These are phyloP conservation scores for Pythium grandisporangium DNA, from an alignment of 352 stramenopile species.

Conservation along the genomic window DNA sequence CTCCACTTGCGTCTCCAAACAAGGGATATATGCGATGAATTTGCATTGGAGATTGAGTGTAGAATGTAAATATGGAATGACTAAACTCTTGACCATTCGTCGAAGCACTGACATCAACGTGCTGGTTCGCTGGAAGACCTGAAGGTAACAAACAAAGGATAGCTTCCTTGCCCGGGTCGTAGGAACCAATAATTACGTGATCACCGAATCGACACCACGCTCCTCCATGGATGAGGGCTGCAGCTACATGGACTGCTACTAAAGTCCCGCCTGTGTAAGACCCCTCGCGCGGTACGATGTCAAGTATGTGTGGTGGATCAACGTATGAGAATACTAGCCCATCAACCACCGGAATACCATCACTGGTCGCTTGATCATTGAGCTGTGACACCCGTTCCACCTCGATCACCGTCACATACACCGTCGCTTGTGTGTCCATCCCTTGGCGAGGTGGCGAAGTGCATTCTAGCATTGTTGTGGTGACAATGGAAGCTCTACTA, in stretches of 20 bases:
- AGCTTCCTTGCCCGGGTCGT: background rate
- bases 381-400: too few relatives aligned
- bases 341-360: background rate
- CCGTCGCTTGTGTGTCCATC: too few relatives aligned
- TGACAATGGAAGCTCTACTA: too few relatives aligned
- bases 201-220: constrained; percentile 13
- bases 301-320: background rate
- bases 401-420: too few relatives aligned
- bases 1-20: constrained; percentile 29
- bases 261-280: constrained; percentile 3
- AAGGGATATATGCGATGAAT: constrained; percentile 30
- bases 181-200: background rate
- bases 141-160: background rate
- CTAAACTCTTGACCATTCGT: constrained; percentile 92
- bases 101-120: constrained; percentile 84
- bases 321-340: constrained; percentile 7
- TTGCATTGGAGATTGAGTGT: constrained; percentile 21
- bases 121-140: constrained; percentile 14
- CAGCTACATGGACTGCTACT: constrained; percentile 2
- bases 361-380: too few relatives aligned
- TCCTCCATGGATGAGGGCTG: background rate
- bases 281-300: constrained; percentile 2
- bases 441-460: constrained; percentile 5
- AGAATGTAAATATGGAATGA: constrained; percentile 62
- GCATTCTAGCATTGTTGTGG: constrained; percentile 7